These are phyloP conservation scores for Parafenestella ontariensis DNA, from an alignment of 2,329 filamentous ascomycete genomes.

Conservation along the genomic window DNA sequence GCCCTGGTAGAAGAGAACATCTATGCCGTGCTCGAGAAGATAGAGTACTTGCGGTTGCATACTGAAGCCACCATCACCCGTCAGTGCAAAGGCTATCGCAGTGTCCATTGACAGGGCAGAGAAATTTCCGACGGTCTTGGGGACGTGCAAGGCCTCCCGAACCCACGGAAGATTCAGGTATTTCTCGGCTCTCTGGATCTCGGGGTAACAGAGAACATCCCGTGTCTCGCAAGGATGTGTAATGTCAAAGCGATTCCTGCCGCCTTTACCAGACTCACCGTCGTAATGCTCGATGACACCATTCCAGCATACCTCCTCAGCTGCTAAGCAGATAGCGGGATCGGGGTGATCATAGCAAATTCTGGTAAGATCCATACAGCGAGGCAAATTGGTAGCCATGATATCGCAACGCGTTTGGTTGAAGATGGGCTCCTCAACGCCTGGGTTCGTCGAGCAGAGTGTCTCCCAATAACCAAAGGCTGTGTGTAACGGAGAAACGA, in stretches of 20 bases:
- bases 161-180: slow-evolving; percentile 46
- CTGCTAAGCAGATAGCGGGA: slow-evolving; percentile 51
- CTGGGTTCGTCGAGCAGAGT: slow-evolving; percentile 56
- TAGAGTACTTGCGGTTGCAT: slow-evolving; percentile 46
- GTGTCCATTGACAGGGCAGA: slow-evolving; percentile 33
- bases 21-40: slow-evolving; percentile 46
- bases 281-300: slow-evolving; percentile 52
- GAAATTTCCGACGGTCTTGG: slow-evolving; percentile 43
- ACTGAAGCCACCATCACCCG: slow-evolving; percentile 36
- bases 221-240: slow-evolving; percentile 46
- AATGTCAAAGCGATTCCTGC: slow-evolving; percentile 56
- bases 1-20: slow-evolving; percentile 51
- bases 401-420: slow-evolving; percentile 57
- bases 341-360: slow-evolving; percentile 52
- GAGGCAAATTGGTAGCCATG: slow-evolving; percentile 55
- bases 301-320: slow-evolving; percentile 46
- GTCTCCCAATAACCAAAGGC: slow-evolving; percentile 57
- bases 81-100: slow-evolving; percentile 35
- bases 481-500: slow-evolving; percentile 52
- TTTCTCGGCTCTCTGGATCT: slow-evolving; percentile 34
- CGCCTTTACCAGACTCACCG: slow-evolving; percentile 49
- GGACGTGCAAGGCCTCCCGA: slow-evolving; percentile 42
- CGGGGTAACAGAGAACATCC: slow-evolving; percentile 50
- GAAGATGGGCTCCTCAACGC: slow-evolving; percentile 52
- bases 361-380: slow-evolving; percentile 53